Evolutionary conservation across 345 rosid genomes (phyloP), one percentile per base, ranked within the genome.

Genomic region (Populus alba): DNA sequence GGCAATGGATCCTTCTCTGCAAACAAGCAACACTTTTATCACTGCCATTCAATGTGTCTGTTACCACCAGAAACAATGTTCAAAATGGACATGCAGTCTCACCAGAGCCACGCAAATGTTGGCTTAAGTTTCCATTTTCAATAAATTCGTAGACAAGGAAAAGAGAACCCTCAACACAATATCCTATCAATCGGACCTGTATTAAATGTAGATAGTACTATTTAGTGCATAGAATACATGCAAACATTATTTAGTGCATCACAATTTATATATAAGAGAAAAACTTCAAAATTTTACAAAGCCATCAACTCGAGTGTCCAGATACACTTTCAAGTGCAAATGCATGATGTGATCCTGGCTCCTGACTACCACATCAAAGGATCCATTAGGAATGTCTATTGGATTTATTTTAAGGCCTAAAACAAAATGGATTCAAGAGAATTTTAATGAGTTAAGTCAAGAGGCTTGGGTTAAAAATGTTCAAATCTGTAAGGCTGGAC

Each of bases 91-190:
- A 57, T 67, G 35, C 33, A 66, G 43, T 39, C 85, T 81, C 79
- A 92, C 99, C 93, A 78, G 97, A 74, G n/a, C 98, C 94, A 63
- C 87, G 97, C 84, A 96, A 88, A 86, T 92, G 98, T 75, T 96
- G 87, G 76, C 97, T 92, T 79, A 96, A 89, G 87, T 92, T 94
- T 68, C 99, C 99, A 82, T 94, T 96, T 82, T 94, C 98, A 22
- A 94, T 89, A 85, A 49, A 96, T 72, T 94, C 99, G 31, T 96
- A 96, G 7, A 96, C 95, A 4, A 96, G 84, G 84, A 91, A 96
- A 66, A 96, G 97, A 79, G 95, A 94, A 68, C 94, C 93, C 81
- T 96, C 98, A 35, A 92, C 95, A 83, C 99, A 96, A 78, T 92
- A 94, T 72, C 99, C 99, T 53, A 96, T 92, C 82, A 94, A 70